Conservation (phyloP, 352 stramenopile species). For the Pilasporangium apinafurcum region DNA sequence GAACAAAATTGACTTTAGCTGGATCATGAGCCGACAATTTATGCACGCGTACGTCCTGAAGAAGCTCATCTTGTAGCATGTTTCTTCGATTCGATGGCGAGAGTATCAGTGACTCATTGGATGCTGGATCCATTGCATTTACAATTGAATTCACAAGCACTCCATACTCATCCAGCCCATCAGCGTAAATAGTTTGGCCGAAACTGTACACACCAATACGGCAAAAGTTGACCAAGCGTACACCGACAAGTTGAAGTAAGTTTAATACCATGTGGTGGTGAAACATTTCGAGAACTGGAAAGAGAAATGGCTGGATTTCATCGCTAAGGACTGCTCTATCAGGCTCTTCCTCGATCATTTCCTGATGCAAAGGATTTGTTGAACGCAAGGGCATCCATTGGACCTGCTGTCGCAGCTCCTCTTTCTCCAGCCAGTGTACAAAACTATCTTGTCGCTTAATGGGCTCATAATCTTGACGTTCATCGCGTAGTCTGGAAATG, state of each 20-base stretch:
- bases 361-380: slow-evolving; percentile 31
- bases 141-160: slow-evolving; percentile 34
- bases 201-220: too few relatives aligned
- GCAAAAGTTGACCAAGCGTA: slow-evolving; percentile 25
- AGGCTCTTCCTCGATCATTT: slow-evolving; percentile 51
- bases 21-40: slow-evolving; percentile 15
- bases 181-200: slow-evolving; percentile 29
- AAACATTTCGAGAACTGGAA: slow-evolving; percentile 28
- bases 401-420: slow-evolving; percentile 25
- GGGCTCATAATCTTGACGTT: slow-evolving; percentile 39
- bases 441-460: slow-evolving; percentile 28
- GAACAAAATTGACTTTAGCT: slow-evolving; percentile 37
- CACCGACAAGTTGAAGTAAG: slow-evolving; percentile 38
- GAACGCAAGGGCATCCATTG: slow-evolving; percentile 57
- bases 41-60: slow-evolving; percentile 18
- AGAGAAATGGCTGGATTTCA: slow-evolving; percentile 77
- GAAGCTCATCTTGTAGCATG: slow-evolving; percentile 14
- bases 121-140: slow-evolving; percentile 22
- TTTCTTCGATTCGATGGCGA: slow-evolving; percentile 12
- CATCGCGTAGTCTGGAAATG: slow-evolving; percentile 33
- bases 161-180: slow-evolving; percentile 26
- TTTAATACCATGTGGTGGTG: slow-evolving; percentile 24
- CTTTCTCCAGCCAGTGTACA: slow-evolving; percentile 32
- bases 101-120: slow-evolving; percentile 16
- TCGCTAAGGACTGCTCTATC: slow-evolving; percentile 61